These are phyloP conservation scores for Actinidia polygama DNA, from an alignment of 179 eudicot species.

Conservation along the genomic window DNA sequence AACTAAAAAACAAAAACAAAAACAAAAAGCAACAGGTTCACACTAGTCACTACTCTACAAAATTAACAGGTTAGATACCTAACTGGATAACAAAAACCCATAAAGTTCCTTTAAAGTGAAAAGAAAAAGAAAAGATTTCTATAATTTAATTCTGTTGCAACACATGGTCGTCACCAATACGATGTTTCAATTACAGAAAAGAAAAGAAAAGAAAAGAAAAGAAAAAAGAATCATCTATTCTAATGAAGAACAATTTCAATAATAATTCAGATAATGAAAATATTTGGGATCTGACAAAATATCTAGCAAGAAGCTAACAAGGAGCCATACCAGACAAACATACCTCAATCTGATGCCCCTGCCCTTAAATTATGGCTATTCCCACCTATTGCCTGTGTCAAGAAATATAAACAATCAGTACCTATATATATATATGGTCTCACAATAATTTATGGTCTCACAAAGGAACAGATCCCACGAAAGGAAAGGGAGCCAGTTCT, in stretches of 20 bases:
- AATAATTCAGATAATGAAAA: constrained; percentile 1
- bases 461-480: not conserved
- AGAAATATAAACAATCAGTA: not conserved
- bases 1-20: too few relatives aligned
- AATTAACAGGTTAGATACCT: too few relatives aligned
- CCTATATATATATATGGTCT: not conserved
- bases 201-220: not conserved
- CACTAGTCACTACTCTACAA: too few relatives aligned
- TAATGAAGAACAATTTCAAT: not conserved
- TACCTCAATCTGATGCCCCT: not conserved
- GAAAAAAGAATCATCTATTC: constrained; percentile 4
- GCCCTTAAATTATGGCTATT: not conserved
- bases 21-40: too few relatives aligned
- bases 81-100: too few relatives aligned
- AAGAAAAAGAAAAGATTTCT: too few relatives aligned
- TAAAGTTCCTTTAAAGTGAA: too few relatives aligned
- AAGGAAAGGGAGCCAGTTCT: not conserved
- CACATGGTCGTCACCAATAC: not conserved
- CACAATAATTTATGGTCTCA: not conserved
- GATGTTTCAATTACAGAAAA: not conserved
- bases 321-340: constrained; percentile 2
- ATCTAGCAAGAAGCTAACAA: constrained; percentile 6
- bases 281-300: not conserved
- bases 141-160: not conserved
- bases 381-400: constrained; percentile 6